Evolutionary conservation across 2,329 filamentous ascomycete genomes (phyloP), one percentile per base, ranked within the genome.

Genomic region (Celoporthe dispersa): DNA sequence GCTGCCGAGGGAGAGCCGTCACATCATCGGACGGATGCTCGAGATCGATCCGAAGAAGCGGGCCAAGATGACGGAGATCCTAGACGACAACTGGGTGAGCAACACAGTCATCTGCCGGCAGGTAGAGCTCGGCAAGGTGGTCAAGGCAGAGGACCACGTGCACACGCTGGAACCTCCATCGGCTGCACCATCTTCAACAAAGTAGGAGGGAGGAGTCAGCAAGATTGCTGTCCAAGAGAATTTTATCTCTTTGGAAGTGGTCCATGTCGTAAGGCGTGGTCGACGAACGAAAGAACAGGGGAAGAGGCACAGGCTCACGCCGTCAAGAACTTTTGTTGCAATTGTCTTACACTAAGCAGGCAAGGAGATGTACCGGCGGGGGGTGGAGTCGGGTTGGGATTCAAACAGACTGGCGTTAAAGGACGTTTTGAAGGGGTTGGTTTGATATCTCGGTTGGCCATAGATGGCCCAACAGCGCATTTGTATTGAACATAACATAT

Each of bases 11-110:
- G 96, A 98, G 81, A 97, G 92, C 73, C 87, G 96, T 66, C 91
- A 95, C 78, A 94, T 99, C 73, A 92, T 99, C 68, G 91, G 93
- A 60, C 88, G 92, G 69, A 99, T 99, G 96, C 87, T 99, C 48
- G 94, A 96, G 76, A 86, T 98, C 65, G 90, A 97, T 76, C 94
- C 94, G 0, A 91, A 89, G 77, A 91, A 92, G 74, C 89, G 96
- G 69, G 95, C 94, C 2, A 93, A 88, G 2, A 91, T 99, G 84
- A 86, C 91, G 33, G 94, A 99, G 76, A 92, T 99, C 25, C 81
- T 98, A 66, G 87, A 90, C 31, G 95, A 99, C 78, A 90, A 91
- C 22, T 99, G 96, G 96, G 90, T 98, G n/a, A 88, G 90, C 63
- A 90, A 91, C 75, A 93, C 93, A 41, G 85, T 92, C 28, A 94